Conservation (phyloP, 2,329 filamentous ascomycete species). For the Nemania sp. region DNA sequence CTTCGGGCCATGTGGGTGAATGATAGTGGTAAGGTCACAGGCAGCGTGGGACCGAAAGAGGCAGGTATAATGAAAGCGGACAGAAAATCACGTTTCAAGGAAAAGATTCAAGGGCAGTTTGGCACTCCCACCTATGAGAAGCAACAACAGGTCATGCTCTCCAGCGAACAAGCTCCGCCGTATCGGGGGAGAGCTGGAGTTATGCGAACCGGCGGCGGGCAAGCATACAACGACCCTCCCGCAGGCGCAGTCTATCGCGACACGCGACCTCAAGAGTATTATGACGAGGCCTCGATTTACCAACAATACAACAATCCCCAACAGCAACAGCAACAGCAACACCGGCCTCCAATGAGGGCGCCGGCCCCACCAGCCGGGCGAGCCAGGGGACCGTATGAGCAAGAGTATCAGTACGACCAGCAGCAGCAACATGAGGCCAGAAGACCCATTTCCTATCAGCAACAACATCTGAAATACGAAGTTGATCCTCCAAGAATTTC, state of each 20-base stretch:
- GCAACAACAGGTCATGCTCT: neutral
- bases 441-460: no score
- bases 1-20: slow-evolving; percentile 10
- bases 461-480: no score
- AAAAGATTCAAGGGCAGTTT: neutral
- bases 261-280: neutral
- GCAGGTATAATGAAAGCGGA: neutral
- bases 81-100: neutral
- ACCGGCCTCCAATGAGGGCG: no score
- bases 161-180: neutral
- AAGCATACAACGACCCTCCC: slow-evolving; percentile 1
- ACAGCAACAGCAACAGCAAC: slow-evolving; percentile 1
- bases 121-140: neutral
- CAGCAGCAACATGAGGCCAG: no score
- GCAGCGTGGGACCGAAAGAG: slow-evolving; percentile 6
- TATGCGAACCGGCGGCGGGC: neutral
- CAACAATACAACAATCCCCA: neutral
- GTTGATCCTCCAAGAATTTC: no score
- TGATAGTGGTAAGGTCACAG: slow-evolving; percentile 1
- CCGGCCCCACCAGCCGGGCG: no score
- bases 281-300: neutral
- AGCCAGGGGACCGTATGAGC: no score
- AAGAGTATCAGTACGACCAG: no score
- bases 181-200: neutral
- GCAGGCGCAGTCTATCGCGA: neutral